A percentile compares a stretch with the other conserved stretches of the same genome.
Evolutionary conservation across 1,139 yeast species (phyloP).

Genomic region (Barnettozyma hawaiiensis): DNA sequence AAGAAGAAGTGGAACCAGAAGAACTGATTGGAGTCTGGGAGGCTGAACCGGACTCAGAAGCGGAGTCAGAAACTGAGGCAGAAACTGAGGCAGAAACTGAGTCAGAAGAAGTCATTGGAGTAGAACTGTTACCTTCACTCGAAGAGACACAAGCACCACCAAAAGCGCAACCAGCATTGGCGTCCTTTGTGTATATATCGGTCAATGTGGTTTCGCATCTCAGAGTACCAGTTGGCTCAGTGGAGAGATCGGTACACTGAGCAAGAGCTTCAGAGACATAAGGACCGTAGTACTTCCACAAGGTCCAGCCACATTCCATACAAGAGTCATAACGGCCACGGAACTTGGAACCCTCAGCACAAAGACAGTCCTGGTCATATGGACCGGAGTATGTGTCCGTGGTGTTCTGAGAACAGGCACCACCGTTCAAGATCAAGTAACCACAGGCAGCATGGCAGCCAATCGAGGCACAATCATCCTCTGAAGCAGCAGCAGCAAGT

Average conservation of each 20-base stretch:
- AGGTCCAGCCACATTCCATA: conserved; percentile 31
- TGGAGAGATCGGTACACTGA: conserved; percentile 25
- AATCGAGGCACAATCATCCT: conserved; percentile 26
- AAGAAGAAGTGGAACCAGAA: background rate
- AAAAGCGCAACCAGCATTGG: conserved; percentile 24
- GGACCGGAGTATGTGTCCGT: conserved; percentile 23
- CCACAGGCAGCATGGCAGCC: conserved; percentile 29
- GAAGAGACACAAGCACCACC: conserved; percentile 25
- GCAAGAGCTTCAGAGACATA: conserved; percentile 24
- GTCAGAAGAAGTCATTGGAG: conserved; percentile 3
- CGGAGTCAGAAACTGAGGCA: conserved; percentile 1
- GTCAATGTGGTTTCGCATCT: conserved; percentile 26
- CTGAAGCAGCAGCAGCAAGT: conserved; percentile 24
- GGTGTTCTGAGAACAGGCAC: conserved; percentile 20
- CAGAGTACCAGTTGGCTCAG: conserved; percentile 29
- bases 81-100: conserved; percentile 1
- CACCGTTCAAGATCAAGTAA: conserved; percentile 26
- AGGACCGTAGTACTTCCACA: conserved; percentile 28
- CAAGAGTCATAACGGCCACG: conserved; percentile 21
- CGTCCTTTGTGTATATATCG: conserved; percentile 24
- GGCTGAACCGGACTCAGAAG: conserved; percentile 3
- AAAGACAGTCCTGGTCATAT: conserved; percentile 25
- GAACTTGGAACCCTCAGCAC: conserved; percentile 24
- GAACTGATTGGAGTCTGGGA: too few relatives aligned
- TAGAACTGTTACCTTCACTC: conserved; percentile 3